Evolutionary conservation across 106 monocot species (phyloP).

Genomic region (Phalaenopsis aphrodite): DNA sequence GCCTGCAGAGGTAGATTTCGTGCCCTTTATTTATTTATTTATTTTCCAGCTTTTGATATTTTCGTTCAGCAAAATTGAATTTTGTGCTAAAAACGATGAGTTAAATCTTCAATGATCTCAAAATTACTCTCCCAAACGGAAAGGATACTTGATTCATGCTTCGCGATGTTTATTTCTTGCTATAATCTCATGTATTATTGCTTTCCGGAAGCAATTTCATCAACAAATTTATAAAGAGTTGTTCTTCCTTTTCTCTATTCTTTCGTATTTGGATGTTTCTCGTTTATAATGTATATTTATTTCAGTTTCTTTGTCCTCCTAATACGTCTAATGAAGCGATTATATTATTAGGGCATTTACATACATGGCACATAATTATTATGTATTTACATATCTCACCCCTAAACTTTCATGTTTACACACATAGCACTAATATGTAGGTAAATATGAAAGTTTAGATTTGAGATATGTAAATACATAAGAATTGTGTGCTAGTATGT

Average conservation of each 20-base stretch:
- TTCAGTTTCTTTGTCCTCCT: neutral
- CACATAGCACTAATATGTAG: too few relatives aligned
- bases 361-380: too few relatives aligned
- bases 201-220: neutral
- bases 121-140: neutral
- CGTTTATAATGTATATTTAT: neutral
- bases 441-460: too few relatives aligned
- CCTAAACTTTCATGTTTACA: too few relatives aligned
- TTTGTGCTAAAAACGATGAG: neutral
- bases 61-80: neutral
- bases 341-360: too few relatives aligned
- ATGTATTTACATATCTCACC: too few relatives aligned
- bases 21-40: neutral
- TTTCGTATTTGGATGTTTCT: neutral
- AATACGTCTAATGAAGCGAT: neutral
- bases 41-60: neutral
- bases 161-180: neutral
- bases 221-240: neutral
- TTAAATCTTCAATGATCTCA: neutral
- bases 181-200: neutral
- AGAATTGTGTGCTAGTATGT: too few relatives aligned
- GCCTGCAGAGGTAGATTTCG: constrained; percentile 56
- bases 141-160: neutral
- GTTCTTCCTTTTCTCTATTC: neutral
- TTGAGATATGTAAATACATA: too few relatives aligned